Evolutionary conservation across 2,329 filamentous ascomycete genomes (phyloP).

Genomic region (Mariannaea sp.): DNA sequence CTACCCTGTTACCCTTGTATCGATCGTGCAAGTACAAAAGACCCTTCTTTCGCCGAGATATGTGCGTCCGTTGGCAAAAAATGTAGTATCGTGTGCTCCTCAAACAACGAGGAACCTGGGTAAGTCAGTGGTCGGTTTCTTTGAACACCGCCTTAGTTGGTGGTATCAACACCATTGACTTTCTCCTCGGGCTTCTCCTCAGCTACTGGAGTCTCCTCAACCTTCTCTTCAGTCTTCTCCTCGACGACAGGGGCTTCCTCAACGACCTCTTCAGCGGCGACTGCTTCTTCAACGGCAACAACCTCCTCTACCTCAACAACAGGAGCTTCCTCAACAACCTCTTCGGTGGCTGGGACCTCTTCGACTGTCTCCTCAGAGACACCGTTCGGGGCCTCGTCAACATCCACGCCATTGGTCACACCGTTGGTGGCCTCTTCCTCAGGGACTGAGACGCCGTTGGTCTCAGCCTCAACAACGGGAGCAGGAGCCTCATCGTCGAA

Average conservation of each 20-base stretch:
- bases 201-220: neutral
- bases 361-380: slow-evolving; percentile 2
- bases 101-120: neutral
- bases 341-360: neutral
- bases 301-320: neutral
- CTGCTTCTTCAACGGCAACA: neutral
- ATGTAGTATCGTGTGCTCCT: neutral
- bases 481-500: slow-evolving; percentile 57
- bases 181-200: slow-evolving; percentile 8
- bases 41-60: neutral
- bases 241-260: neutral
- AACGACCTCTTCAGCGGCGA: neutral
- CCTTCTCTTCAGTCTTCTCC: neutral
- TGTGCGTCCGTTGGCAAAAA: neutral
- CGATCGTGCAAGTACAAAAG: neutral
- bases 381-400: neutral
- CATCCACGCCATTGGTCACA: neutral
- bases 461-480: slow-evolving; percentile 7
- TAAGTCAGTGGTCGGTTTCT: neutral
- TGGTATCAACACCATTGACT: neutral
- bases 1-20: neutral
- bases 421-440: neutral
- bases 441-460: neutral
- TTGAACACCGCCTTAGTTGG: neutral
- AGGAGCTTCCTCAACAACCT: slow-evolving; percentile 1